Conservation (phyloP, 331 rosid genomes). For the Acacia concinna region DNA sequence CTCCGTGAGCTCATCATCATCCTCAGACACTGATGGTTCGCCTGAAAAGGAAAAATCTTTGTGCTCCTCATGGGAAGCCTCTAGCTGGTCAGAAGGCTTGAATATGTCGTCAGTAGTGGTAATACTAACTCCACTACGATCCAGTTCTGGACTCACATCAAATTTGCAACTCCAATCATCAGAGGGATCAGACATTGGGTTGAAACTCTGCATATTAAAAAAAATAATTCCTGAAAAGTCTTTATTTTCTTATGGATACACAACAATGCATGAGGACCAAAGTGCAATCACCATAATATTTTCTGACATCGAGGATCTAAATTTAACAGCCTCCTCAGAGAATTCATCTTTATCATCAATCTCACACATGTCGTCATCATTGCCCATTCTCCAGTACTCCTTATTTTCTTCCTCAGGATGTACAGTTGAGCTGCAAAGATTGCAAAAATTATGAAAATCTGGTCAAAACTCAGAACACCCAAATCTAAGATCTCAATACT, state of each 20-base stretch:
- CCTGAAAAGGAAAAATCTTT: constrained; percentile 66
- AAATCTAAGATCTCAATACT: constrained; percentile 33
- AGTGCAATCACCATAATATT: constrained; percentile 61
- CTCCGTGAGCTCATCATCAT: constrained; percentile 93
- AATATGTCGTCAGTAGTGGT: constrained; percentile 36
- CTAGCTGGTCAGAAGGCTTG: constrained; percentile 43
- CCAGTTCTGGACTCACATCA: constrained; percentile 54
- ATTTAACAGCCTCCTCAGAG: constrained; percentile 43
- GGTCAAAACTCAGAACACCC: constrained; percentile 37
- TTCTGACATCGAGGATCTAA: constrained; percentile 45
- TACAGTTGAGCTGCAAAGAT: constrained; percentile 52
- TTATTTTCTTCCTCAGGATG: constrained; percentile 48
- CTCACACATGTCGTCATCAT: constrained; percentile 83
- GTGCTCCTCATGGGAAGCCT: constrained; percentile 44
- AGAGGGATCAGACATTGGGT: constrained; percentile 87
- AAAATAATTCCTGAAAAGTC: constrained; percentile 24
- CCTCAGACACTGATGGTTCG: constrained; percentile 77
- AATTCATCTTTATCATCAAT: constrained; percentile 67
- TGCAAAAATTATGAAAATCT: constrained; percentile 56
- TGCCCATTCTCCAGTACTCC: constrained; percentile 55
- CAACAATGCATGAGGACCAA: constrained; percentile 1
- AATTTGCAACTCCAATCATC: constrained; percentile 76
- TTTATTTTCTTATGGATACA: background rate
- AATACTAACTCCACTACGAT: constrained; percentile 42
- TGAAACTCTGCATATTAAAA: constrained; percentile 67